Evolutionary conservation across 2,329 filamentous ascomycete species (phyloP), one percentile per base, ranked within the genome.

Genomic region (Colletotrichum tofieldiae): DNA sequence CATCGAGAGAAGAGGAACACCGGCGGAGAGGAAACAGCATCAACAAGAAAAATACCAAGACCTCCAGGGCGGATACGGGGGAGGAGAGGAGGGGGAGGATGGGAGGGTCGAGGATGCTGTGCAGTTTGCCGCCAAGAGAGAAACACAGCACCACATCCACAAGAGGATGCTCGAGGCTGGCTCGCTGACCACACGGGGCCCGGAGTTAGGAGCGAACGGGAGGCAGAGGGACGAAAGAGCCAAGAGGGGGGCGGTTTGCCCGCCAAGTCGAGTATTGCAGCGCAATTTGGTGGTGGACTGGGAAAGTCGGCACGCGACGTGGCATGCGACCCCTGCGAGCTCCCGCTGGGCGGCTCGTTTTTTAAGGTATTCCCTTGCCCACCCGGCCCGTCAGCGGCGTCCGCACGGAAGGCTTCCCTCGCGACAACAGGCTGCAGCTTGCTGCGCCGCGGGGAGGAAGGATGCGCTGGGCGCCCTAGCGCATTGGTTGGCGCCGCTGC

Each of bases 221-320:
- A 32, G 62, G 62, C 49, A 45, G n/a, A 32, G 14, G 29, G 26
- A 29, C 47, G 29, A 32, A 32, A 45, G 37, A 20, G 11, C 16
- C 20, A 35, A 41, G 58, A 68, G 43, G 43, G 23, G 43, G 43
- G 23, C 20, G 20, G 32, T 66, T 54, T 51, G 52, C 23, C 20
- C 51, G 68, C 68, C 68, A 72, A 63, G 69, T 39, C 35, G 47
- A 62, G 29, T 37, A 49, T 62, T 49, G 16, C 23, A 39, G 18
- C 18, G 43, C 54, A 55, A 66, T 56, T 26, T 49, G 67, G 45
- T 43, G 47, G 54, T 60, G 52, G 52, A 54, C 52, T 72, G 65
- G 69, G 59, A 72, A 69, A 69, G 58, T 49, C 69, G 65, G 69
- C 69, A 72, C 69, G 69, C 65, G 65, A 72, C 65, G 52, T 72